phyloP scores from a whole-genome alignment of 306 rosid species.

The Vigna angularis region DNA sequence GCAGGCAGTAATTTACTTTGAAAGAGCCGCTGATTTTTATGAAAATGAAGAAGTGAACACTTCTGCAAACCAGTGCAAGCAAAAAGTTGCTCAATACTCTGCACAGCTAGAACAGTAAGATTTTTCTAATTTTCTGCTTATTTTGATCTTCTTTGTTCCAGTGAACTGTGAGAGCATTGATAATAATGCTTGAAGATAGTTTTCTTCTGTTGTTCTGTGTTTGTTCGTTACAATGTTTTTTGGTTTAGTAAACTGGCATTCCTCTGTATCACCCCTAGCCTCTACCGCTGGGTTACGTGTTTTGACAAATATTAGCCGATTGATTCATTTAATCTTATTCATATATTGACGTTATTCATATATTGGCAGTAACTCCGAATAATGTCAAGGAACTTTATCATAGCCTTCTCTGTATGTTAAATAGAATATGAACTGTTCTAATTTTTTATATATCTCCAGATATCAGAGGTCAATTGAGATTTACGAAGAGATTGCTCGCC shows the following conservation, averaged over 20 bases:
- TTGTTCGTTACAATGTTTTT: neutral
- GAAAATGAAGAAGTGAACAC: constrained; percentile 85
- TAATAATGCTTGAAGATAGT: neutral
- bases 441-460: constrained; percentile 49
- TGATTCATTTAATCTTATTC: constrained; percentile 19
- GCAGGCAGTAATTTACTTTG: constrained; percentile 77
- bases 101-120: constrained; percentile 95
- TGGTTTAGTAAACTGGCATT: constrained; percentile 6
- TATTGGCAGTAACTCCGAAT: constrained; percentile 9
- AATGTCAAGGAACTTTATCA: constrained; percentile 27
- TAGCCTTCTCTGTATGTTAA: constrained; percentile 18
- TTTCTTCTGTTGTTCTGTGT: constrained; percentile 15
- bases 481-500: constrained; percentile 92
- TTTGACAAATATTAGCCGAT: constrained; percentile 5
- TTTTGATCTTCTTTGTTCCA: constrained; percentile 4
- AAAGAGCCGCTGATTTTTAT: constrained; percentile 89
- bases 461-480: constrained; percentile 82
- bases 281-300: neutral
- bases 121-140: constrained; percentile 30
- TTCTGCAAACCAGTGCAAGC: constrained; percentile 95
- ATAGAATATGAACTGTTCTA: constrained; percentile 20
- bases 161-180: constrained; percentile 13
- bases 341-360: constrained; percentile 21
- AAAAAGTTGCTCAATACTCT: constrained; percentile 92
- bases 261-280: neutral